These are phyloP conservation scores for Backusella parvicylindrica DNA, from an alignment of 192 early-diverging fungal genomes.

Conservation along the genomic window DNA sequence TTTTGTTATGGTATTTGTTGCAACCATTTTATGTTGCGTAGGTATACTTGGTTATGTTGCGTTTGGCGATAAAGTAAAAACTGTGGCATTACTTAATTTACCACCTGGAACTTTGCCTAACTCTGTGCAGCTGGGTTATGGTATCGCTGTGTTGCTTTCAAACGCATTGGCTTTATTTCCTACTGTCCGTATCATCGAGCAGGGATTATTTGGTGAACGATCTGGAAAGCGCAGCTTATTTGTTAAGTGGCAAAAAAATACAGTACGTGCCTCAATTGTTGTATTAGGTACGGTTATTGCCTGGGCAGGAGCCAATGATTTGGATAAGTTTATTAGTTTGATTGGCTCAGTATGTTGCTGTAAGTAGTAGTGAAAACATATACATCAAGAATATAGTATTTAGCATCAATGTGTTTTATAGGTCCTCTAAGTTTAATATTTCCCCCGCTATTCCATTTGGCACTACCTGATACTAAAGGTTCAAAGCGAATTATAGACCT, in stretches of 20 bases:
- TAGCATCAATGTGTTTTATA: constrained; percentile 1
- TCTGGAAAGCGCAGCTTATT: constrained; percentile 60
- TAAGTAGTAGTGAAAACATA: constrained; percentile 6
- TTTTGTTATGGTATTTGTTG: constrained; percentile 66
- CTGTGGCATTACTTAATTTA: constrained; percentile 81
- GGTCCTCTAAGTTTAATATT: constrained; percentile 78
- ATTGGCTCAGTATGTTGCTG: constrained; percentile 76
- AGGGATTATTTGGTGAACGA: constrained; percentile 58
- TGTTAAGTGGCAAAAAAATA: constrained; percentile 76
- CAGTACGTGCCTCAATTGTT: constrained; percentile 64
- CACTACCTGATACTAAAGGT: constrained; percentile 29
- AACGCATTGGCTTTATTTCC: constrained; percentile 87
- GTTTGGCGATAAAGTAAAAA: constrained; percentile 74
- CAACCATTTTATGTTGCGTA: constrained; percentile 64
- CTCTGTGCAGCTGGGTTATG: constrained; percentile 78
- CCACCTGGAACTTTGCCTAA: constrained; percentile 63
- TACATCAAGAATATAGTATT: not conserved
- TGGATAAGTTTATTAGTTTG: constrained; percentile 88
- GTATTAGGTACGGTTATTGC: constrained; percentile 61
- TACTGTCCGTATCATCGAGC: constrained; percentile 85
- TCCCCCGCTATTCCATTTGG: constrained; percentile 78
- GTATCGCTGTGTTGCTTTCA: constrained; percentile 85
- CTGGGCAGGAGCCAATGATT: constrained; percentile 66
- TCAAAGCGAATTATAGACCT: constrained; percentile 45
- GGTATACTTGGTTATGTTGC: constrained; percentile 80